Conservation (phyloP, 2,329 filamentous ascomycete species). For the Botryotinia convoluta region DNA sequence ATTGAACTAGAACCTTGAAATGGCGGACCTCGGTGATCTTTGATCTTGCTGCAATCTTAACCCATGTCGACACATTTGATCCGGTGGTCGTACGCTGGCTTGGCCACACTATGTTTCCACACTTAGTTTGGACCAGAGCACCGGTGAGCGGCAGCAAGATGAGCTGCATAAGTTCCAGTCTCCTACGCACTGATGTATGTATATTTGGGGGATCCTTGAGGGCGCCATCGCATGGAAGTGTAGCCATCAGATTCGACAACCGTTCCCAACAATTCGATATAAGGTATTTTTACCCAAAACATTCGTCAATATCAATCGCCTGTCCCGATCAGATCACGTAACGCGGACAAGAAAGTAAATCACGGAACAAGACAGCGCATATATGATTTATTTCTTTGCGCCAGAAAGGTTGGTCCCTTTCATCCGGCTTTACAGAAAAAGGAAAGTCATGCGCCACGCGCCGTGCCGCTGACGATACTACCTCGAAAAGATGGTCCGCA, state of each 20-base stretch:
- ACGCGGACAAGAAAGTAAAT: constrained; percentile 17
- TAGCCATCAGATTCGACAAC: constrained; percentile 16
- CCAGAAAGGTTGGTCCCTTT: constrained; percentile 11
- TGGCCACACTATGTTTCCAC: constrained; percentile 19
- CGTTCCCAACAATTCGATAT: constrained; percentile 7
- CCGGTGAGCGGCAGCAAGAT: constrained; percentile 37
- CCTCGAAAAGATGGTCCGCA: constrained; percentile 24
- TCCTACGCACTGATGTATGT: constrained; percentile 30
- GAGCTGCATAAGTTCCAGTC: constrained; percentile 36
- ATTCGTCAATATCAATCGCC: constrained; percentile 11
- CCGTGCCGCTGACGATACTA: constrained; percentile 30
- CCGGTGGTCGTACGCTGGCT: constrained; percentile 21
- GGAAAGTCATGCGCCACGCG: constrained; percentile 26
- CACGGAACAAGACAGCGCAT: constrained; percentile 11
- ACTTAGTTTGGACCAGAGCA: constrained; percentile 29
- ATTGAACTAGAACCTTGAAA: constrained; percentile 14
- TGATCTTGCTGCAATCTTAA: constrained; percentile 14
- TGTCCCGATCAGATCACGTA: constrained; percentile 25
- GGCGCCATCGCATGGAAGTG: constrained; percentile 25
- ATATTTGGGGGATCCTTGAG: constrained; percentile 26
- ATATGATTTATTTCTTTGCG: constrained; percentile 5
- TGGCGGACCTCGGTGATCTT: constrained; percentile 20
- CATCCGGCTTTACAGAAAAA: constrained; percentile 20
- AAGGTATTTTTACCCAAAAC: constrained; percentile 4
- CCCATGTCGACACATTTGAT: constrained; percentile 15